Evolutionary conservation across 139 green algal species (phyloP), one percentile per base, ranked within the genome.

Genomic region (Picochlorum sp.): DNA sequence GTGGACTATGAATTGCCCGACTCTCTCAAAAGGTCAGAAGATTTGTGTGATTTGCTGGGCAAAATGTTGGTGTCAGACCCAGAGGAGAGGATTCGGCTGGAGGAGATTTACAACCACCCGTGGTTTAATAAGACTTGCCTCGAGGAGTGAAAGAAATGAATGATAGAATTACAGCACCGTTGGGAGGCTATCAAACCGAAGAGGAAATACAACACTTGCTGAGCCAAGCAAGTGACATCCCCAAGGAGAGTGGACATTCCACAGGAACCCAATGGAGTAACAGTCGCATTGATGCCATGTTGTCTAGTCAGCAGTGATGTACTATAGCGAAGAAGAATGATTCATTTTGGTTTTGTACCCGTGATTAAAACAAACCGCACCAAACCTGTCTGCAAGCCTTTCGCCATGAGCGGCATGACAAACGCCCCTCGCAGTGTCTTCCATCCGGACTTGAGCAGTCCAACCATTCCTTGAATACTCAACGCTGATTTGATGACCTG

Each of bases 281-380:
- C 8, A 41, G 34, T 41, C 34, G 34, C 7, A 41, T 41, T 41
- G 34, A 41, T 2, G 34, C 34, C 34, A 41, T 41, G 34, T 41
- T 41, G 34, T 41, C 34, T 4, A 11, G 8, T 41, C 34, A 11
- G 8, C 34, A 41, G 34, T 41, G 2, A 55, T 21, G 9, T 21
- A n/a, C 13, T 11, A 55, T 21, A 18, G 18, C 15, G 49, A 30
- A 30, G 3, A 6, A 30, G 28, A 4, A 20, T 55, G 6, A 6
- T 55, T 21, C 8, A 11, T 59, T 34, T 34, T 10, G 44, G 3
- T 77, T 97, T 98, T 15, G 28, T 58, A 0, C 68, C 91, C 0
- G 87, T 95, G 76, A 98, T 96, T 8, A 98, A 60, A 49, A 85
- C 83, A 72, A 98, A 98, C 74, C 97, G 95, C 66, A 99, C 88